Conservation (phyloP, 164 flowering plant genomes). For the Pachysandra terminalis region DNA sequence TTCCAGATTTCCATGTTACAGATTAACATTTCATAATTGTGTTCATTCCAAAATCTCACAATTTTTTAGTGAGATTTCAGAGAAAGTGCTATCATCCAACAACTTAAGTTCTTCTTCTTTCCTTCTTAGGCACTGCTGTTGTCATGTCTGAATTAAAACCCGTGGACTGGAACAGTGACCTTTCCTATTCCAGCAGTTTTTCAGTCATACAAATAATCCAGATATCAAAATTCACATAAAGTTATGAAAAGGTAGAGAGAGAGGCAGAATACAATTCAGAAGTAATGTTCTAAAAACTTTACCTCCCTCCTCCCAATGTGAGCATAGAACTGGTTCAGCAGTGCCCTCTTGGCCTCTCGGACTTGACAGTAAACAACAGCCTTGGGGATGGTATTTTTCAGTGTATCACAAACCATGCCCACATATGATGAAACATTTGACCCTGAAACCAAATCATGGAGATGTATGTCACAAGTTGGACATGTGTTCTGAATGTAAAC, state of each 20-base stretch:
- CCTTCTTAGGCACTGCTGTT: background rate
- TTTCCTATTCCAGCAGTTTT: background rate
- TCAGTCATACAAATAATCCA: background rate
- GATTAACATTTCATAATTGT: background rate
- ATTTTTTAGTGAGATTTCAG: background rate
- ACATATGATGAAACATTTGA: slow-evolving; percentile 59
- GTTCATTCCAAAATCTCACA: background rate
- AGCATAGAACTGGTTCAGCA: slow-evolving; percentile 72
- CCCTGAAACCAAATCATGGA: slow-evolving; percentile 31
- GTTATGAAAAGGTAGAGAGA: too few relatives aligned
- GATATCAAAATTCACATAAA: too few relatives aligned
- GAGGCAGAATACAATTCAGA: too few relatives aligned
- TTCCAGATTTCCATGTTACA: too few relatives aligned
- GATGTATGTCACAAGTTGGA: background rate
- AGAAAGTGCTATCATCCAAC: background rate
- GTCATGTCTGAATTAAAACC: background rate
- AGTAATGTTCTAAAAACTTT: slow-evolving; percentile 6
- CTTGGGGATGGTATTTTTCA: slow-evolving; percentile 79
- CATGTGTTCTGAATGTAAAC: background rate
- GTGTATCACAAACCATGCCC: slow-evolving; percentile 79
- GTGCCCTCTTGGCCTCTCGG: slow-evolving; percentile 74
- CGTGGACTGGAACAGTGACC: background rate
- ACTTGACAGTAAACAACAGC: slow-evolving; percentile 95
- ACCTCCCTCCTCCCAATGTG: slow-evolving; percentile 91
- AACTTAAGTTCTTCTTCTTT: too few relatives aligned